Conservation (phyloP, 2,329 filamentous ascomycete genomes). For the Colletotrichum siamense region DNA sequence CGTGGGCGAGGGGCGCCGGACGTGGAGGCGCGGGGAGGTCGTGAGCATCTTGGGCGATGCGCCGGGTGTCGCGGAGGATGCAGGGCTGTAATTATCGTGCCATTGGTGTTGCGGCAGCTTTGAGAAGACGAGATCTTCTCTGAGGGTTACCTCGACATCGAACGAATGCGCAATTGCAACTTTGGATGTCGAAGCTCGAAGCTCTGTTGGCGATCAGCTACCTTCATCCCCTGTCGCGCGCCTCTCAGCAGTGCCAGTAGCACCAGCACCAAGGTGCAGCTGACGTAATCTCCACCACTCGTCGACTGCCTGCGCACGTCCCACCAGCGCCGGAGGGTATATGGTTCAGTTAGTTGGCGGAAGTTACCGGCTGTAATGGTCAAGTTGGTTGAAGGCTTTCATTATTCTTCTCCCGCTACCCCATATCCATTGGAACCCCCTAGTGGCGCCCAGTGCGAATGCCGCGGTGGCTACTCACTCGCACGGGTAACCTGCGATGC, state of each 20-base stretch:
- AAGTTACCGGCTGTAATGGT: slow-evolving; percentile 64
- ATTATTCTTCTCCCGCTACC: slow-evolving; percentile 52
- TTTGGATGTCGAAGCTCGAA: neutral
- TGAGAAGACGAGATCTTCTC: neutral
- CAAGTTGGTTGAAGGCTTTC: slow-evolving; percentile 62
- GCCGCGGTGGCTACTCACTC: slow-evolving; percentile 70
- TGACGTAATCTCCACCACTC: neutral
- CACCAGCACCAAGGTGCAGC: neutral
- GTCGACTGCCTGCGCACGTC: neutral
- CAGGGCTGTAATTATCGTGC: neutral
- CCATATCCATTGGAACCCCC: slow-evolving; percentile 62
- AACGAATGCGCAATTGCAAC: neutral
- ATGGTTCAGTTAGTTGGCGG: rapidly evolving
- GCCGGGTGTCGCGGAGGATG: neutral
- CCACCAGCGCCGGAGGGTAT: neutral
- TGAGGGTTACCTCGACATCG: neutral
- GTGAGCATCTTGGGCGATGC: slow-evolving; percentile 60
- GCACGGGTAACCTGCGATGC: slow-evolving; percentile 71
- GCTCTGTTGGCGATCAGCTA: neutral
- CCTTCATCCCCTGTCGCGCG: neutral
- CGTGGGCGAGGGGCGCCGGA: slow-evolving; percentile 78
- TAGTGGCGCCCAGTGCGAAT: slow-evolving; percentile 71
- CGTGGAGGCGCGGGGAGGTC: slow-evolving; percentile 63
- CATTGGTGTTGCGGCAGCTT: neutral
- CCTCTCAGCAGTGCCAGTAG: neutral